A percentile compares a stretch with the other conserved stretches of the same genome.
Evolutionary conservation across 192 early-diverging fungal species (phyloP).

Genomic region (Chytriomyces sp.): DNA sequence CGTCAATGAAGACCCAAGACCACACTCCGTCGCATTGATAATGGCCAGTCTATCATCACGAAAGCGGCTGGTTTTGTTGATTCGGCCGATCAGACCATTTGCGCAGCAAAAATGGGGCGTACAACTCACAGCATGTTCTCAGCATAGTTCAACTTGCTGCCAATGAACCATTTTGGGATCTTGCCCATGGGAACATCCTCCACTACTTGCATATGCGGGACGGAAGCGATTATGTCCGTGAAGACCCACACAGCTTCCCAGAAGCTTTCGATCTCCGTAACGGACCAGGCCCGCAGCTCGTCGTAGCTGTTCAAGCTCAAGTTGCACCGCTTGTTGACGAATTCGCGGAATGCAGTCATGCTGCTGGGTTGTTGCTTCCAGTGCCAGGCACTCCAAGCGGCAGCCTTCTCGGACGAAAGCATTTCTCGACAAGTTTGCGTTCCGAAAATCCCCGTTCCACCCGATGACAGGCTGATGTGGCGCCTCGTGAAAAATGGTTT

Average conservation of each 20-base stretch:
- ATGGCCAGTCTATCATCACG: slow-evolving; percentile 42
- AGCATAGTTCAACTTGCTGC: slow-evolving; percentile 84
- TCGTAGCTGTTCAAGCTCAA: slow-evolving; percentile 72
- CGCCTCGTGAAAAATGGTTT: too few species aligned
- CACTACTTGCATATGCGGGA: slow-evolving; percentile 57
- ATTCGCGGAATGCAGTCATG: slow-evolving; percentile 59
- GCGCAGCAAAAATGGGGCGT: slow-evolving; percentile 48
- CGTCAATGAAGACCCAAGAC: slow-evolving; percentile 45
- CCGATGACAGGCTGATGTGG: too few species aligned
- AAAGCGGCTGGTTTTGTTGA: slow-evolving; percentile 6
- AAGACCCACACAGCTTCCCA: slow-evolving; percentile 89
- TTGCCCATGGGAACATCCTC: slow-evolving; percentile 78
- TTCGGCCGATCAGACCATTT: slow-evolving; percentile 28
- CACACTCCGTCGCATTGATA: slow-evolving; percentile 47
- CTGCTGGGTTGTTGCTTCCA: background rate
- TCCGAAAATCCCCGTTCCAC: too few species aligned
- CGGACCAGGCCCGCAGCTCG: slow-evolving; percentile 85
- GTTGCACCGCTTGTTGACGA: slow-evolving; percentile 69
- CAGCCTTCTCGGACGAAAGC: too few species aligned
- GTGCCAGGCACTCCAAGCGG: background rate
- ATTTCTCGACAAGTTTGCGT: too few species aligned
- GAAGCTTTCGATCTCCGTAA: slow-evolving; percentile 72
- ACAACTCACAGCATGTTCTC: slow-evolving; percentile 69
- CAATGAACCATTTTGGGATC: slow-evolving; percentile 92
- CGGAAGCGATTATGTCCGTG: slow-evolving; percentile 56